Base-by-base conservation (phyloP, 768 basidiomycete genomes). In the Leccinum pellstonianum region DNA sequence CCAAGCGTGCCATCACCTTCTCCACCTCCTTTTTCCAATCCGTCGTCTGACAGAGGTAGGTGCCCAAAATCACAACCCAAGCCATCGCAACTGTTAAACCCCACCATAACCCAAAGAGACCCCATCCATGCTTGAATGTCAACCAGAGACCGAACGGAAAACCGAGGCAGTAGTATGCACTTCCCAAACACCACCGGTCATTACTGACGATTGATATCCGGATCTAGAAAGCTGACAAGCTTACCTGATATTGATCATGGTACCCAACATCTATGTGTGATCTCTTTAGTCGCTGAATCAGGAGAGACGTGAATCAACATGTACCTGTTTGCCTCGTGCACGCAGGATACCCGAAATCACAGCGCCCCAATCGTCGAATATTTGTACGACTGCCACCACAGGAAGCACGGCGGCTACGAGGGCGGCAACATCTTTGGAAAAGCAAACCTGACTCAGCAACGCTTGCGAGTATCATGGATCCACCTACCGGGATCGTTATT, bases 111-210 rank as follows among this genome's bases (percentile, higher is more conserved):
- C 95, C 95, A 33, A 81, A 78, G 25, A 97, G 78, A 2, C 81
- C 82, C 72, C 86, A 79, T 52, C 80, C 69, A 6, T 69, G 73
- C 59, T 77, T 76, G 77, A 95, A 93, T 1, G 90, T 81, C 9
- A 95, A 82, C 77, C 82, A 91, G 37, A 93, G 74, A 2, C 92
- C 94, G 56, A 92, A 77, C 0, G 93, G 93, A 57, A 94, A 86
- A 33, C 91, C 91, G 57, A 94, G 76, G 57, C 89, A 76, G 68
- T 95, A 94, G 73, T 94, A 94, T 1, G 87, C 86, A 56, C 85
- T 67, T 48, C 48, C 10, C 29, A 19, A 17, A n/a, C 47, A 23
- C 27, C 14, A 29, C 53, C 37, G 2, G 54, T 57, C 41, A 27
- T 23, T 6, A 41, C n/a, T 33, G 47, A 33, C n/a, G 43, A 46